Evolutionary conservation across 2,329 filamentous ascomycete genomes (phyloP), one percentile per base, ranked within the genome.

Genomic region (Septoria petroselini): DNA sequence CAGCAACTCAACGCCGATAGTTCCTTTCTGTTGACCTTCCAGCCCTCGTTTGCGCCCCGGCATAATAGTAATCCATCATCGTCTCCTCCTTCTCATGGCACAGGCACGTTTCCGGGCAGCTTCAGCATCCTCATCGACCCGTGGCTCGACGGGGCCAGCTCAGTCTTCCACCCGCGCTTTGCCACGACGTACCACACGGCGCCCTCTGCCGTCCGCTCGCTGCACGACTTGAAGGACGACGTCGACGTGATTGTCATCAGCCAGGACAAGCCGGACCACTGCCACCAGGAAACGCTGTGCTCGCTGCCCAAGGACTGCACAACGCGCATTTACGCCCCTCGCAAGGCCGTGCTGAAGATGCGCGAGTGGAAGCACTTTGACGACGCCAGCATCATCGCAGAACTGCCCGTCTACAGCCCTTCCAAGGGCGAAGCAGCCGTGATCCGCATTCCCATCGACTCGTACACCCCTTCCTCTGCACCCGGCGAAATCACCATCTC

Each of bases 111-210:
- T 23, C 72, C 74, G 9, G 72, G 72, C 42, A 75, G 78, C 3
- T 88, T 85, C 66, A 82, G 78, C 12, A 77, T 90, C 45, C 75
- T 90, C 33, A 68, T 89, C 42, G 85, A 91, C 64, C 86, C 86
- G 3, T 88, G 84, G 82, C 74, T 88, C 25, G 72, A 74, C 8
- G 82, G 82, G 0, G 70, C 78, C 3, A 81, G 81, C 8, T 79
- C 77, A 45, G 77, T 84, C 54, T 74, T 80, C 59, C 80, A 81
- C 60, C 73, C 78, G 21, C 76, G 74, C 61, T 82, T 87, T 65
- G 82, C 82, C 15, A 76, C 75, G 31, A 77, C 81, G 2, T 74
- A 73, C 38, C 81, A 82, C 55, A 80, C 72, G 35, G 66, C 73
- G 14, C 71, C 73, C 19, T 72, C 81, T 38, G 82, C 78, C 57